Conservation (phyloP, 2,329 filamentous ascomycete genomes). For the Xylaria digitata region DNA sequence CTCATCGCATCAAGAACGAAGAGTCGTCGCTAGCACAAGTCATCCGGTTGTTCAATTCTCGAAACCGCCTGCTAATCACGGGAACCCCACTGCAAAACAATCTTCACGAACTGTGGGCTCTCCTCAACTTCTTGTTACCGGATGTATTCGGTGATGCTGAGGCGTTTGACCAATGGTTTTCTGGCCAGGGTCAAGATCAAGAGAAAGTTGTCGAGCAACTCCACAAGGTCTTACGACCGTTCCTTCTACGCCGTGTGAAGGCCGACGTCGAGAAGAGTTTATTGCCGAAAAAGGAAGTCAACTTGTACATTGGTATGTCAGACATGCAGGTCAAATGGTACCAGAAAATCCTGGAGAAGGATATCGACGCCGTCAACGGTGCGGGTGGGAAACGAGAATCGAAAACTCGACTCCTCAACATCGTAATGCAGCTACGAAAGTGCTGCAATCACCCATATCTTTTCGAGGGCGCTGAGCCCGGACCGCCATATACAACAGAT, state of each 20-base stretch:
- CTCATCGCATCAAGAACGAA: conserved; percentile 99
- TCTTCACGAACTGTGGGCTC: conserved; percentile 94
- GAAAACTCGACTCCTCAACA: conserved; percentile 95
- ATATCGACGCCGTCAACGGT: conserved; percentile 98
- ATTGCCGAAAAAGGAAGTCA: conserved; percentile 96
- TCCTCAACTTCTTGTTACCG: conserved; percentile 96
- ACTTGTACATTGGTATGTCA: conserved; percentile 97
- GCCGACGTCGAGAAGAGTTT: conserved; percentile 98
- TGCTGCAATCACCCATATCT: conserved; percentile 99
- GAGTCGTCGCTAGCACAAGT: conserved; percentile 97
- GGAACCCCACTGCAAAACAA: conserved; percentile 98
- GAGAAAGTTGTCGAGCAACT: conserved; percentile 96
- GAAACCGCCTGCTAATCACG: conserved; percentile 94
- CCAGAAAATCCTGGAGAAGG: conserved; percentile 97
- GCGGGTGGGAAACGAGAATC: conserved; percentile 96
- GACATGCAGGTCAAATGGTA: conserved; percentile 99
- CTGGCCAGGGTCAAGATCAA: conserved; percentile 86
- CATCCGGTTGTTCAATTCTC: conserved; percentile 93
- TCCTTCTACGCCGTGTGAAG: conserved; percentile 95
- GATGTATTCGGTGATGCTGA: conserved; percentile 98
- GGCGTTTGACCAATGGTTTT: conserved; percentile 99
- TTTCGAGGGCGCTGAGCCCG: conserved; percentile 96
- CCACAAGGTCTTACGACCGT: conserved; percentile 91
- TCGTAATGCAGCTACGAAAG: conserved; percentile 99
- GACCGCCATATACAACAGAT: conserved; percentile 97